phyloP scores from a whole-genome alignment of 306 rosid genomes.

The Pueraria montana region DNA sequence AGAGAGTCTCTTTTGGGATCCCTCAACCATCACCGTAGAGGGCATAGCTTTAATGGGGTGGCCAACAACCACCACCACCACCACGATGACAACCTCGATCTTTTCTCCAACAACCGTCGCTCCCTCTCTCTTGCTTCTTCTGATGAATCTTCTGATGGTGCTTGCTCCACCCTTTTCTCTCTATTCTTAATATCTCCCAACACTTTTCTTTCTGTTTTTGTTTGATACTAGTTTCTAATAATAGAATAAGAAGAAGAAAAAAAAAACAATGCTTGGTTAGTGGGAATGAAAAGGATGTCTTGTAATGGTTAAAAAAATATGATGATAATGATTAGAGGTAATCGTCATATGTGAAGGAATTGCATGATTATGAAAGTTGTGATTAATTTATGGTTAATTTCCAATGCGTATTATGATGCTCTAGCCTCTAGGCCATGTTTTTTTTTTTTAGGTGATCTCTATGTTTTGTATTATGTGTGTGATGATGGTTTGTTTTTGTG shows the following conservation, averaged over 20 bases:
- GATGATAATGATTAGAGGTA: not conserved
- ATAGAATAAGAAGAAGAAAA: not conserved
- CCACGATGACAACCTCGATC: slow-evolving; percentile 80
- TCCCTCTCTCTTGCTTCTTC: slow-evolving; percentile 79
- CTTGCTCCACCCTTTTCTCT: slow-evolving; percentile 40
- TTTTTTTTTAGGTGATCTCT: slow-evolving; percentile 5
- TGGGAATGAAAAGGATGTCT: not conserved
- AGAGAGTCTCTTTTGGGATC: slow-evolving; percentile 70
- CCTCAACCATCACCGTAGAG: slow-evolving; percentile 67
- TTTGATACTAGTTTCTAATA: slow-evolving; percentile 12
- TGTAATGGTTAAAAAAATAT: not conserved
- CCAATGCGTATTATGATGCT: not conserved
- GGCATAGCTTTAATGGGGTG: slow-evolving; percentile 60
- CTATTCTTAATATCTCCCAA: slow-evolving; percentile 26
- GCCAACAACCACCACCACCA: slow-evolving; percentile 25
- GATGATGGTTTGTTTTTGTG: slow-evolving; percentile 34
- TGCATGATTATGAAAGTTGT: slow-evolving; percentile 34
- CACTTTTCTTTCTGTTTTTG: not conserved
- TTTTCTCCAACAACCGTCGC: slow-evolving; percentile 86
- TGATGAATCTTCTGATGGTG: slow-evolving; percentile 93
- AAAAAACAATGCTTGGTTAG: not conserved
- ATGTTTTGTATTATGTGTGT: not conserved
- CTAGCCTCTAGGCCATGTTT: not conserved
- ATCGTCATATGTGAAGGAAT: not conserved
- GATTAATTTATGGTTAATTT: not conserved